Evolutionary conservation across 768 basidiomycete species (phyloP), one percentile per base, ranked within the genome.

Genomic region (Pisolithus sp.): DNA sequence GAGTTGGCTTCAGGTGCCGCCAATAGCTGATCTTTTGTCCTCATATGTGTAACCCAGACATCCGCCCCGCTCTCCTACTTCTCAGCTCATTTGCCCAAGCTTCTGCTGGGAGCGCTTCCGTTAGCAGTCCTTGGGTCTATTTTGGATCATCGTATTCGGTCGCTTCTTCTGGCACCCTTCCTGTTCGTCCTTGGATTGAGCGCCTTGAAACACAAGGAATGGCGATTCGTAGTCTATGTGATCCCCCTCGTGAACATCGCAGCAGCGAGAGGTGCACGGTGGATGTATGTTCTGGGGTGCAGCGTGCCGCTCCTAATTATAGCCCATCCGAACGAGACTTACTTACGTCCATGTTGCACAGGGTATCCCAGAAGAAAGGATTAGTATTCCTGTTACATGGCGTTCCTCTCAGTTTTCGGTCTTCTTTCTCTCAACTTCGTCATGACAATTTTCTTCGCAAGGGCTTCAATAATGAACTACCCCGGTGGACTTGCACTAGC

Each of bases 181-280:
- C 52, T 61, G 1, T 88, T 86, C 53, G 61, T 91, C 7, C 66
- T 62, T 2, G 58, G 85, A 3, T 79, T 98, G 65, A 93, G 92
- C 63, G 72, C 64, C 28, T 73, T 97, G 1, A 85, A 80, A 0
- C 96, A 99, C 70, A 99, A 99, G 65, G 96, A 99, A 69, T 99
- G 96, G 96, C 80, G 96, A 7, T 99, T 99, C 68, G 74, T 98
- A 51, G 77, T 92, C 7, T 98, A 98, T 62, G 77, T 83, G 17
- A 79, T 97, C 0, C 93, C 94, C 0, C 62, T 81, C 2, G 73
- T 92, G 67, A 95, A 96, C 59, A 66, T 93, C 3, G 80, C 85
- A 2, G 92, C 89, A 2, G 85, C 93, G 0, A 67, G 82, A 15
- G 85, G 82, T 3, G 73, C 81, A 2, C 64, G 71, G 5, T 78